A percentile compares a stretch with the other conserved stretches of the same genome.
Conservation (phyloP, 768 basidiomycete species). For the Chlorophyllum brunneum region DNA sequence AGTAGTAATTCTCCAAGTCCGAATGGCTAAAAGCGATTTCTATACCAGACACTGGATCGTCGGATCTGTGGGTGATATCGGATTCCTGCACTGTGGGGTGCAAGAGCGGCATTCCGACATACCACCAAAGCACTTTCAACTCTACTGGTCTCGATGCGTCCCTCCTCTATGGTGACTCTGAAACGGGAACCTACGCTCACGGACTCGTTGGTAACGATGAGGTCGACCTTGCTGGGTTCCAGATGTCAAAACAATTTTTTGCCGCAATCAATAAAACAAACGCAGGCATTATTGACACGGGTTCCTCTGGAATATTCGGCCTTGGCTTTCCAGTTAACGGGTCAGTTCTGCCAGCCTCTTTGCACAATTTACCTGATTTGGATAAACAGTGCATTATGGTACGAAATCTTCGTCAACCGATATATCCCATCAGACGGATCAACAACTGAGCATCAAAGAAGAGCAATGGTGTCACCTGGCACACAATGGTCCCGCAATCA, state of each 20-base stretch:
- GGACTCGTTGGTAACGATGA: conserved; percentile 61
- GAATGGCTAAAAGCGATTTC: neutral
- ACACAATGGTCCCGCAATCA: conserved; percentile 16
- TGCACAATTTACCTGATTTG: neutral
- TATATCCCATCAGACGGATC: neutral
- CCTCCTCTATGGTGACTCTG: conserved; percentile 69
- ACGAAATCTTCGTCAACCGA: conserved; percentile 27
- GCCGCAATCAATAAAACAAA: conserved; percentile 69
- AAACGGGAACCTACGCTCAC: conserved; percentile 62
- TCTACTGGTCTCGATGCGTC: conserved; percentile 40
- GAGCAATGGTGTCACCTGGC: neutral
- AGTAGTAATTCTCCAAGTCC: neutral
- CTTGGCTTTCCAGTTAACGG: conserved; percentile 74
- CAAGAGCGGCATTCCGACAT: conserved; percentile 36
- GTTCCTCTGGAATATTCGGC: conserved; percentile 66
- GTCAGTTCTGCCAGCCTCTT: conserved; percentile 27
- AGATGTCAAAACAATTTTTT: conserved; percentile 50
- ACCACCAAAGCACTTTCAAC: conserved; percentile 47
- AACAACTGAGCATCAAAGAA: neutral
- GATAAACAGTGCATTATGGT: conserved; percentile 42
- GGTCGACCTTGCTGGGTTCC: conserved; percentile 50
- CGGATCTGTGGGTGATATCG: conserved; percentile 73
- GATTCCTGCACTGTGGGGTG: conserved; percentile 48
- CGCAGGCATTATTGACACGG: conserved; percentile 52
- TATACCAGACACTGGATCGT: conserved; percentile 79